These are phyloP conservation scores for Choanephora cucurbitarum DNA, from an alignment of 371 early-diverging fungal species.

Conservation along the genomic window DNA sequence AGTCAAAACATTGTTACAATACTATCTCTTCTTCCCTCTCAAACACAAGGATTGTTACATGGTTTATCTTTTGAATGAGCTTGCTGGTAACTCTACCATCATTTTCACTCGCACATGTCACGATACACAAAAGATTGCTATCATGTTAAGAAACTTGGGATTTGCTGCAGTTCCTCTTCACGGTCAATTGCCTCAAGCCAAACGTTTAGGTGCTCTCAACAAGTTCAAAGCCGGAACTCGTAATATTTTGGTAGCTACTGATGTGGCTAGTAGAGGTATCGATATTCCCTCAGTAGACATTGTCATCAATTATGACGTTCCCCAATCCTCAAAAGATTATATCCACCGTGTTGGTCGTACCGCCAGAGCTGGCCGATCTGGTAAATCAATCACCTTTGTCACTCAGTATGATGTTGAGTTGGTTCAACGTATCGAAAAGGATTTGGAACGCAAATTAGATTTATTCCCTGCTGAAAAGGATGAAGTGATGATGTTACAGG, in stretches of 20 bases:
- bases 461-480: conserved; percentile 84
- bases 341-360: conserved; percentile 98
- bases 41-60: conserved; percentile 95
- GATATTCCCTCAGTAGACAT: conserved; percentile 97
- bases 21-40: conserved; percentile 95
- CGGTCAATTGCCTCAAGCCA: conserved; percentile 91
- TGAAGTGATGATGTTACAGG: conserved; percentile 87
- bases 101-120: conserved; percentile 91
- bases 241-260: conserved; percentile 94
- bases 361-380: conserved; percentile 93
- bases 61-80: conserved; percentile 89
- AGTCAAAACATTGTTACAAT: conserved; percentile 89
- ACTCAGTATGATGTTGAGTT: conserved; percentile 97
- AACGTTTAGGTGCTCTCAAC: conserved; percentile 87
- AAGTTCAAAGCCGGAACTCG: conserved; percentile 90
- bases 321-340: conserved; percentile 92
- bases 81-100: conserved; percentile 89
- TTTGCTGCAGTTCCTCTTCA: conserved; percentile 94
- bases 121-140: conserved; percentile 81
- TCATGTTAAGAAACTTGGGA: conserved; percentile 87
- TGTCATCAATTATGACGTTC: conserved; percentile 97
- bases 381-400: conserved; percentile 94
- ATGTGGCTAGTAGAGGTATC: conserved; percentile 94
- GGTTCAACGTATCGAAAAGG: conserved; percentile 91
- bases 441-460: conserved; percentile 83